Evolutionary conservation across 2,329 filamentous ascomycete species (phyloP).

Genomic region (Talaromyces rugulosus): DNA sequence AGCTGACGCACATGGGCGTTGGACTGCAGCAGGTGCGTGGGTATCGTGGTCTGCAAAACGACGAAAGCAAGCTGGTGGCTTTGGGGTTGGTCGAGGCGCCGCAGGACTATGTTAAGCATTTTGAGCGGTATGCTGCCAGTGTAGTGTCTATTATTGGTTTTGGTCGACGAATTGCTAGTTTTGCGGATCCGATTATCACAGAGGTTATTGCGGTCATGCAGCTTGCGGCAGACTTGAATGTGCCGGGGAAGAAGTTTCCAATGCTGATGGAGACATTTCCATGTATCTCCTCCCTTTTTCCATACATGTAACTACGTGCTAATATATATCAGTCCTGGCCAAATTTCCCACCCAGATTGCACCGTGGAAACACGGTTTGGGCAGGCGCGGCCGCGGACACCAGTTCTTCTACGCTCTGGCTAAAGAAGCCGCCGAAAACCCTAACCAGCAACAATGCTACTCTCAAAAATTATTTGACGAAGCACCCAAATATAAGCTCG

Average conservation of each 20-base stretch:
- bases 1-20: conserved; percentile 51
- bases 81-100: conserved; percentile 23
- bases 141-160: conserved; percentile 51
- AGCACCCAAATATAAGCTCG: conserved; percentile 44
- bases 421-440: conserved; percentile 45
- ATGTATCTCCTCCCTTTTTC: conserved; percentile 2
- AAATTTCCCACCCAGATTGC: conserved; percentile 47
- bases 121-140: conserved; percentile 48
- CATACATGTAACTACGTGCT: too few species aligned
- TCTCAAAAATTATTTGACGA: conserved; percentile 48
- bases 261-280: conserved; percentile 57
- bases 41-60: conserved; percentile 53
- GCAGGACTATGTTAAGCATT: conserved; percentile 41
- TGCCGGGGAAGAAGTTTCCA: conserved; percentile 53
- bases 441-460: conserved; percentile 38
- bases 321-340: conserved; percentile 31
- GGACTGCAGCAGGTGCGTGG: conserved; percentile 53
- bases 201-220: conserved; percentile 60
- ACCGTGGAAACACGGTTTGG: conserved; percentile 49
- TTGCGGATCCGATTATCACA: conserved; percentile 28
- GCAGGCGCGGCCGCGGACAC: conserved; percentile 43
- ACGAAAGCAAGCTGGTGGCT: conserved; percentile 46
- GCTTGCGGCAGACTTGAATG: conserved; percentile 53
- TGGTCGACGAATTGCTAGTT: conserved; percentile 41
- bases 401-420: conserved; percentile 53